phyloP scores from a whole-genome alignment of 257 asterid species.

The Eustoma russellianum region DNA sequence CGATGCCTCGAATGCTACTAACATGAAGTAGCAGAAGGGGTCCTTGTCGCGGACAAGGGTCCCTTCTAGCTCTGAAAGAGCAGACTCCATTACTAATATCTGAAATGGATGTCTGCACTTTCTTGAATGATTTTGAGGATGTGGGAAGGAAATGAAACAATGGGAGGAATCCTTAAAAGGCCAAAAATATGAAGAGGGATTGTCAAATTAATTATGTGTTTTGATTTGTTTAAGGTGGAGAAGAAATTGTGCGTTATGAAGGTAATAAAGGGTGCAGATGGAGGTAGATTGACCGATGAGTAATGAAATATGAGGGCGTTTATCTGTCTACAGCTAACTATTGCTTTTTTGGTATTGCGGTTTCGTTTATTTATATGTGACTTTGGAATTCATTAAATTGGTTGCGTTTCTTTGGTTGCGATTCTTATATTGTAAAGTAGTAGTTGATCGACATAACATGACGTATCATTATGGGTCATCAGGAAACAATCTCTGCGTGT shows the following conservation, averaged over 20 bases:
- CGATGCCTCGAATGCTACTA: slow-evolving; percentile 84
- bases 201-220: neutral
- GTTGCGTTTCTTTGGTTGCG: no score
- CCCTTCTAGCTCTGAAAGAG: slow-evolving; percentile 67
- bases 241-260: slow-evolving; percentile 9
- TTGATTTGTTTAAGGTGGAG: slow-evolving; percentile 8
- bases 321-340: slow-evolving; percentile 43
- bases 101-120: neutral
- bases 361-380: slow-evolving; percentile 9
- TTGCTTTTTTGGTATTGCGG: slow-evolving; percentile 1
- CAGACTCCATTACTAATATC: slow-evolving; percentile 28
- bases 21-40: slow-evolving; percentile 72
- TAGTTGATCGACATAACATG: no score
- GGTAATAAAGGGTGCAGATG: slow-evolving; percentile 32
- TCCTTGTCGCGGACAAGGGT: slow-evolving; percentile 50
- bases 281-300: slow-evolving; percentile 51
- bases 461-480: no score
- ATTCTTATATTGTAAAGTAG: no score
- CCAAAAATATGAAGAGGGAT: no score
- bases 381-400: no score
- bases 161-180: no score
- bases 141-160: no score
- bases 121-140: no score
- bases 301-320: slow-evolving; percentile 29
- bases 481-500: no score